Conservation (phyloP, 1,284 basidiomycete genomes). For the Pseudozyma thailandica region DNA sequence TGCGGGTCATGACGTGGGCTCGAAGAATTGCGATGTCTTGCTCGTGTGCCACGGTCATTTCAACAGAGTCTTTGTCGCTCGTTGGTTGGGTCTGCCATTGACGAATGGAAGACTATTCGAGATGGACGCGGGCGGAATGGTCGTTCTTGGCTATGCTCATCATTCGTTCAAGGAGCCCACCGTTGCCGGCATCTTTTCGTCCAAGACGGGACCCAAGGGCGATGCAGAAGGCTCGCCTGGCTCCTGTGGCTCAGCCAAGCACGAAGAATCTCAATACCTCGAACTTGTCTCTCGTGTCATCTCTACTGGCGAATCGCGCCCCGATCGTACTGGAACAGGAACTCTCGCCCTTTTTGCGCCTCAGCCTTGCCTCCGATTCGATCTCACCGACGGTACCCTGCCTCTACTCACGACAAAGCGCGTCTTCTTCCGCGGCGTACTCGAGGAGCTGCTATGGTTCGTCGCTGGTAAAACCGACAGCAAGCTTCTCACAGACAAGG, state of each 20-base stretch:
- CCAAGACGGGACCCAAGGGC: conserved; percentile 52
- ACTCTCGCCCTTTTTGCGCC: conserved; percentile 65
- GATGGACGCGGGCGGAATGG: conserved; percentile 65
- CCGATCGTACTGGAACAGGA: conserved; percentile 65
- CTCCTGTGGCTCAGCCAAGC: conserved; percentile 23
- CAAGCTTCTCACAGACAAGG: conserved; percentile 79
- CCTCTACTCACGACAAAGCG: conserved; percentile 95
- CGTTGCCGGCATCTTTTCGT: conserved; percentile 62
- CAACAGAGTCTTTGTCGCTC: conserved; percentile 63
- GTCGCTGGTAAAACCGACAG: conserved; percentile 86
- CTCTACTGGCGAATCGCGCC: conserved; percentile 49
- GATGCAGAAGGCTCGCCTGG: conserved; percentile 18
- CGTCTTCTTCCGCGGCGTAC: conserved; percentile 88
- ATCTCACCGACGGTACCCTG: conserved; percentile 69
- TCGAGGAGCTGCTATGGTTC: conserved; percentile 97
- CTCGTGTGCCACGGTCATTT: conserved; percentile 66
- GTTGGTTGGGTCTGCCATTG: conserved; percentile 61
- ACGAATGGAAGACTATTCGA: conserved; percentile 58
- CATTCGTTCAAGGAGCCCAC: conserved; percentile 62
- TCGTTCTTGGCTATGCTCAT: conserved; percentile 64
- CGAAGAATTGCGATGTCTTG: conserved; percentile 57
- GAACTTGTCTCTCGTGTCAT: conserved; percentile 61
- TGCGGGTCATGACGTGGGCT: conserved; percentile 39
- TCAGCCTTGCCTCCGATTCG: conserved; percentile 57
- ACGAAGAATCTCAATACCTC: conserved; percentile 66